These are phyloP conservation scores for Marchantia paleacea DNA, from an alignment of 225 moss, liverwort and hornwort genomes.

Conservation along the genomic window DNA sequence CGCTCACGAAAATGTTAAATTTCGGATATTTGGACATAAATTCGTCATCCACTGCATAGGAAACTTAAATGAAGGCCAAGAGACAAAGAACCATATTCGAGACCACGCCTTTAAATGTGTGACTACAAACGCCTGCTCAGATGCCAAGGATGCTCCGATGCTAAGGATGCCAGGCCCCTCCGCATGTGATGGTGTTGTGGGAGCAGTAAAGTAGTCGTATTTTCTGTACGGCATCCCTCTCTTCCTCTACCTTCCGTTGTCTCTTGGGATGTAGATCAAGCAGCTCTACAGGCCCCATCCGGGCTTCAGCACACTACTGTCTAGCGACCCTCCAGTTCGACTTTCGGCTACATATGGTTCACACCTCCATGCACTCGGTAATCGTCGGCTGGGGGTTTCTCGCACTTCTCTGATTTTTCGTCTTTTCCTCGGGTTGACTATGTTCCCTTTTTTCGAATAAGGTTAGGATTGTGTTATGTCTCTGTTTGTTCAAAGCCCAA, in stretches of 20 bases:
- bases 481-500: no score
- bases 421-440: no score
- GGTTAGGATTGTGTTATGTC: no score
- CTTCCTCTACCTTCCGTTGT: neutral
- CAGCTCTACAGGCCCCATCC: neutral
- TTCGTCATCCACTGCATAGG: slow-evolving; percentile 3
- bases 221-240: no score
- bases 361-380: neutral
- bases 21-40: neutral
- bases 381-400: neutral
- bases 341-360: neutral
- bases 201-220: no score
- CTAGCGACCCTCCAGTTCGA: neutral
- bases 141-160: no score
- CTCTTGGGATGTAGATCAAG: neutral
- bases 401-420: no score
- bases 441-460: no score
- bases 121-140: no score
- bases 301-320: neutral
- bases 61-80: neutral
- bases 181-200: no score
- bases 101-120: no score
- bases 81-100: neutral
- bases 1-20: neutral
- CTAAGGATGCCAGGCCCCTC: no score